A percentile compares a stretch with the other conserved stretches of the same genome.
Evolutionary conservation across 306 rosid species (phyloP).

Genomic region (Casuarina glauca): DNA sequence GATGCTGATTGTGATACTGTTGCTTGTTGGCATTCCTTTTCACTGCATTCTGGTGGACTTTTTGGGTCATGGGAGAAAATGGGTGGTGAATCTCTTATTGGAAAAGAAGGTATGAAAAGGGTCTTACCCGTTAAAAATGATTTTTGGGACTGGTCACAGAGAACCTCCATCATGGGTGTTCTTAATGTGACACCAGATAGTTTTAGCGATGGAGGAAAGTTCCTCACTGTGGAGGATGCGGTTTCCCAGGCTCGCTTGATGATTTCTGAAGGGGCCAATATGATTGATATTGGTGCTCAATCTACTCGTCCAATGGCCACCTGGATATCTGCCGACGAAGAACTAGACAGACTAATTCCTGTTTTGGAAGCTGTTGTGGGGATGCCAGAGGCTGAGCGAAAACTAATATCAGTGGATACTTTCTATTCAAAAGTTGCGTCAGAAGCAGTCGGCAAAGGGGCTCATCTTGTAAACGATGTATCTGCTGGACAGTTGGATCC

Average conservation of each 20-base stretch:
- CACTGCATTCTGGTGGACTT: constrained; percentile 61
- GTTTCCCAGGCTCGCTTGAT: constrained; percentile 72
- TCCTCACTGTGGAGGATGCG: constrained; percentile 60
- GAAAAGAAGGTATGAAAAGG: constrained; percentile 77
- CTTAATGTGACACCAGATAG: constrained; percentile 95
- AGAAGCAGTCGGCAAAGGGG: constrained; percentile 84
- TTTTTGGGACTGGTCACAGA: constrained; percentile 71
- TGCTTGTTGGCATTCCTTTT: constrained; percentile 78
- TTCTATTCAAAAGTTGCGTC: constrained; percentile 79
- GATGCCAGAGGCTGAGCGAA: constrained; percentile 76
- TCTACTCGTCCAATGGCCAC: constrained; percentile 82
- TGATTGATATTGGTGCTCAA: constrained; percentile 90
- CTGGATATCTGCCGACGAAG: constrained; percentile 67
- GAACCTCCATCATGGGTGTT: constrained; percentile 74
- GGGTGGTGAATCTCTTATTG: constrained; percentile 79
- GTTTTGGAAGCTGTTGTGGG: constrained; percentile 67
- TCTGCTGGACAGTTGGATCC: constrained; percentile 75
- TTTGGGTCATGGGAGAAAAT: constrained; percentile 61
- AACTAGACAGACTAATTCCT: constrained; percentile 69
- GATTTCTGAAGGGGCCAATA: constrained; percentile 82
- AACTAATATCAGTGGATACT: constrained; percentile 82
- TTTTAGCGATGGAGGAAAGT: constrained; percentile 87
- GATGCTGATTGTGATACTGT: constrained; percentile 60
- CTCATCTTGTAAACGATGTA: constrained; percentile 74
- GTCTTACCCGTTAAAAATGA: constrained; percentile 68